phyloP scores from a whole-genome alignment of 2,329 filamentous ascomycete genomes.

The Orbilia brochopaga region DNA sequence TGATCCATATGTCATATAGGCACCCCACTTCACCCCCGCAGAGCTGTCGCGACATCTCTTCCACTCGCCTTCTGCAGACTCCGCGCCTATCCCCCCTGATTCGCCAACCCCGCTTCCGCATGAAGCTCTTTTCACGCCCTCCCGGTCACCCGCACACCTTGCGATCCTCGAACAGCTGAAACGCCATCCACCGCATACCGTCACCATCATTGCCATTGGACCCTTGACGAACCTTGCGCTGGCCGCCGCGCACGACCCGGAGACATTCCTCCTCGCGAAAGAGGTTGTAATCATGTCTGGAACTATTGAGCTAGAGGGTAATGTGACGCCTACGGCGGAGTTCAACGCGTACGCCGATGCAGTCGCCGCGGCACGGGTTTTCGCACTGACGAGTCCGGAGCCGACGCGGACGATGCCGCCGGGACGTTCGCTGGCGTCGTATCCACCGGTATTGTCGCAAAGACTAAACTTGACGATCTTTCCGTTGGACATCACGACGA shows the following conservation, averaged over 20 bases:
- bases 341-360: conserved; percentile 96
- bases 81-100: conserved; percentile 59
- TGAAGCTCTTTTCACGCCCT: conserved; percentile 72
- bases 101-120: conserved; percentile 54
- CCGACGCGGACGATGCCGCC: conserved; percentile 82
- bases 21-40: conserved; percentile 70
- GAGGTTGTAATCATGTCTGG: conserved; percentile 97
- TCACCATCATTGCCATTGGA: conserved; percentile 88
- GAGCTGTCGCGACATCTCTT: conserved; percentile 77
- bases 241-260: conserved; percentile 84
- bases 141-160: conserved; percentile 73
- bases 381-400: conserved; percentile 74
- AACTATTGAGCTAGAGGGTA: conserved; percentile 77
- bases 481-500: conserved; percentile 77
- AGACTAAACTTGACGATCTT: conserved; percentile 73
- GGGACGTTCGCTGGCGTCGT: conserved; percentile 65
- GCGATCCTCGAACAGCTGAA: conserved; percentile 87
- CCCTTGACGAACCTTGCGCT: conserved; percentile 92
- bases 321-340: conserved; percentile 83
- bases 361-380: conserved; percentile 76
- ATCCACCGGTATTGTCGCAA: conserved; percentile 69
- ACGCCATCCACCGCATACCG: conserved; percentile 79
- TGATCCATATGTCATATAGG: conserved; percentile 41
- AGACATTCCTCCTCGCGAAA: conserved; percentile 85
- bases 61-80: conserved; percentile 59